Conservation (phyloP, 352 stramenopile species). For the Phytophthora melonis region DNA sequence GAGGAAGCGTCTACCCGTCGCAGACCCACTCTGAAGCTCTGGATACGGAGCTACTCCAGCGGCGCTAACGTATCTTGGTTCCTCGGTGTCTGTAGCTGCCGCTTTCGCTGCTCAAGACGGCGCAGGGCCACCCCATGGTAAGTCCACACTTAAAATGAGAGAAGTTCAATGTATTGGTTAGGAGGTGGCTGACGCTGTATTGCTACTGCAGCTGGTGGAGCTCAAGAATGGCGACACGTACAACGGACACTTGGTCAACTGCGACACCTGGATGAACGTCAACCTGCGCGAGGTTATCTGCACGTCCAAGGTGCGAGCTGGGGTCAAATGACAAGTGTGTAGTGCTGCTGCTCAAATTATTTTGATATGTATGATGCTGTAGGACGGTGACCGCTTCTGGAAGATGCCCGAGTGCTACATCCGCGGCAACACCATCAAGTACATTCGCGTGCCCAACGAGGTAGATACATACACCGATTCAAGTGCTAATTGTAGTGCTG, state of each 20-base stretch:
- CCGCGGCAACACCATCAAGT: slow-evolving; percentile 98
- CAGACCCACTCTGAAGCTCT: background rate
- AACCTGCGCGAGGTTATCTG: slow-evolving; percentile 99
- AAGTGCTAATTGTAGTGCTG: background rate
- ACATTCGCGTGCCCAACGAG: slow-evolving; percentile 97
- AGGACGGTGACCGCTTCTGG: slow-evolving; percentile 98
- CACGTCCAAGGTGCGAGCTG: slow-evolving; percentile 90
- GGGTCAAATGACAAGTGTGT: background rate
- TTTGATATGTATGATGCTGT: slow-evolving; percentile 2
- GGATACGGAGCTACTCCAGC: slow-evolving; percentile 11
- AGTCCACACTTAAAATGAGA: too few relatives aligned
- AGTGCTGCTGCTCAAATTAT: background rate
- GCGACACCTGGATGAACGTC: slow-evolving; percentile 99
- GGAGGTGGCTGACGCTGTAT: slow-evolving; percentile 5
- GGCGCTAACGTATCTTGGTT: slow-evolving; percentile 29
- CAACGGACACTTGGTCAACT: slow-evolving; percentile 97
- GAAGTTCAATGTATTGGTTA: too few relatives aligned
- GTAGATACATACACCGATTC: slow-evolving; percentile 39
- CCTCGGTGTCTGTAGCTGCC: slow-evolving; percentile 79
- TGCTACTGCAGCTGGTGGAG: slow-evolving; percentile 92
- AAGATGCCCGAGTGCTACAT: slow-evolving; percentile 99
- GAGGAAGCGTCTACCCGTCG: background rate
- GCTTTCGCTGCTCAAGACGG: slow-evolving; percentile 96
- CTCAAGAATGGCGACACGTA: slow-evolving; percentile 99
- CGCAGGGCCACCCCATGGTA: slow-evolving; percentile 95